A percentile compares a stretch with the other conserved stretches of the same genome.
These are phyloP conservation scores for Purshia tridentata DNA, from an alignment of 306 rosid genomes.

Conservation along the genomic window DNA sequence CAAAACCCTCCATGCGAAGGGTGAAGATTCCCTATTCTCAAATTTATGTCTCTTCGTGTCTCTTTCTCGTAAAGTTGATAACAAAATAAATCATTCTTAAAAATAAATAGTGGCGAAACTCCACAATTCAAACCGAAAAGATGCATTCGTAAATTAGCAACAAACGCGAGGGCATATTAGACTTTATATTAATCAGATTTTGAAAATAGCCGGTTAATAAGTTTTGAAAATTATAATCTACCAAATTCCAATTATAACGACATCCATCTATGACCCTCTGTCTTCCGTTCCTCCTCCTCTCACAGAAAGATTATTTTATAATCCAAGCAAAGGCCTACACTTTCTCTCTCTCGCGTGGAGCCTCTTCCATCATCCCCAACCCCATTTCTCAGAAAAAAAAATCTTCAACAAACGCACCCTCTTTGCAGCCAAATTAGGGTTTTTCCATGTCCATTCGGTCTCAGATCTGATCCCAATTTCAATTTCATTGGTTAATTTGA, in stretches of 20 bases:
- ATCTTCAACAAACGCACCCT: background rate
- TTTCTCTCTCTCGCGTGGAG: constrained; percentile 24
- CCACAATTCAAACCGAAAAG: background rate
- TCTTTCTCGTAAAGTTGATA: too few relatives aligned
- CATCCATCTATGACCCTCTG: background rate
- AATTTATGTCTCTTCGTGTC: too few relatives aligned
- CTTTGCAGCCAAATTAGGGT: constrained; percentile 31
- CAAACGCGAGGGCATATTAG: constrained; percentile 17
- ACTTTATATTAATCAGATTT: background rate
- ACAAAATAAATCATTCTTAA: too few relatives aligned
- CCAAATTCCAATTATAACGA: constrained; percentile 17
- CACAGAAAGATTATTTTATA: constrained; percentile 15
- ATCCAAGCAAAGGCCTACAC: constrained; percentile 20
- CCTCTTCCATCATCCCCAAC: constrained; percentile 34
- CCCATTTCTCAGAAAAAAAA: constrained; percentile 7
- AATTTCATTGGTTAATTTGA: constrained; percentile 12
- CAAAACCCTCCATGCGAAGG: too few relatives aligned
- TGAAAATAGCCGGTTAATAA: constrained; percentile 47
- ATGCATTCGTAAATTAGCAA: constrained; percentile 3
- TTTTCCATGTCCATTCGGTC: constrained; percentile 29
- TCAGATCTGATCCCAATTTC: constrained; percentile 57
- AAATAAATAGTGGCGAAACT: too few relatives aligned
- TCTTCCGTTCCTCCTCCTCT: background rate
- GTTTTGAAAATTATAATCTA: constrained; percentile 35
- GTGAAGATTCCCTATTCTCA: too few relatives aligned